Evolutionary conservation across 176 grass and related monocot genomes (phyloP), one percentile per base, ranked within the genome.

Genomic region (Eleusine coracana): DNA sequence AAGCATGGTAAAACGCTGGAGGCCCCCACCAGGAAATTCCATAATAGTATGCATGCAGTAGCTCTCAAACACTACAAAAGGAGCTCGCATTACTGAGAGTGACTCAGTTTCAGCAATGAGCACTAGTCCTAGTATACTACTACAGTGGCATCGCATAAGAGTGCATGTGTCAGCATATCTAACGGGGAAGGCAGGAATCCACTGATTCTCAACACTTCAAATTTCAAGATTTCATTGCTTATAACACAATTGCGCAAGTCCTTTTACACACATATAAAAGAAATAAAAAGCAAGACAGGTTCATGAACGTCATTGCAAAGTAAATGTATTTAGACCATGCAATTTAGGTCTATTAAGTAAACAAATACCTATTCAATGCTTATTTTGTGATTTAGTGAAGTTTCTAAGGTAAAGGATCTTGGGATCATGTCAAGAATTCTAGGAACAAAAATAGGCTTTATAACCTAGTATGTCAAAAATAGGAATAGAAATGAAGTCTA

Each of bases 401-500:
- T 52, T 40, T 7, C 60, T 64, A 66, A 37, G 12, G 1, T 55
- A 5, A 55, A 56, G 1, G 2, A 66, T 66, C 20, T 79, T 66
- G 65, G 12, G 9, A 70, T 64, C 42, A 31, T 81, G 44, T 45
- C 10, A 54, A 20, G 21, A 42, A 71, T 61, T 79, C 12, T 52
- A 41, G 0, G 9, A 77, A 69, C 55, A 58, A 61, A 45, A 5
- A 76, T 64, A 72, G 49, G 42, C 13, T 39, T 34, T 74, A 34
- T 37, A 13, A 69, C 7, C 23, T 40, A 48, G 15, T 63, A 66
- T 68, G 10, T 77, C 1, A 51, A 25, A 80, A 89, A 36, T 14
- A 65, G 71, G 63, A 85, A 76, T 45, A 25, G 28, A 5, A 68
- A 39, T 67, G 59, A 67, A 25, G 25, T 61, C 10, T 27, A 65